Conservation (phyloP, 1,139 yeast species). For the Geotrichum bryndzae region DNA sequence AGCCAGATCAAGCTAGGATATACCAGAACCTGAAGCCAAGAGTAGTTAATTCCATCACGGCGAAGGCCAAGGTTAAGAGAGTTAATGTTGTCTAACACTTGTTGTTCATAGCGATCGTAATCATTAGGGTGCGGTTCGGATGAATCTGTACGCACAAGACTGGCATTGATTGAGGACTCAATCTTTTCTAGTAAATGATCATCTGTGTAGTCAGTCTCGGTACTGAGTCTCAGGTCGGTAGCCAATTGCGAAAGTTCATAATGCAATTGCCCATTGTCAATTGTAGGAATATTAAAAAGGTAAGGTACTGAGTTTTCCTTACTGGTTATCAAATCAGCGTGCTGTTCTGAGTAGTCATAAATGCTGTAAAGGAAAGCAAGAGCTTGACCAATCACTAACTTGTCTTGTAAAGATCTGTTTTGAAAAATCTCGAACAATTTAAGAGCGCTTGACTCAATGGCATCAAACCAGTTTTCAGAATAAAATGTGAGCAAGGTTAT, state of each 20-base stretch:
- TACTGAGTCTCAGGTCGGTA: neutral
- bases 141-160: neutral
- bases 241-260: neutral
- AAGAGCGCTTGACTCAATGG: neutral
- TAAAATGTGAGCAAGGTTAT: neutral
- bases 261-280: neutral
- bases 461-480: neutral
- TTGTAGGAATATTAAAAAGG: neutral
- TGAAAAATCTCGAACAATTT: neutral
- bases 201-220: neutral
- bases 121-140: neutral
- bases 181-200: neutral
- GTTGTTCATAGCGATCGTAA: neutral
- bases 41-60: neutral
- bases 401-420: neutral
- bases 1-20: neutral
- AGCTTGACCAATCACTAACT: neutral
- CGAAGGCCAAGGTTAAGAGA: neutral
- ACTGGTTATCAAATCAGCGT: neutral
- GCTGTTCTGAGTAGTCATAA: neutral
- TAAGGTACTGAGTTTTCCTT: neutral
- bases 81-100: neutral
- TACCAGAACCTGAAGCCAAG: neutral
- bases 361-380: neutral
- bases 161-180: neutral